These are phyloP conservation scores for Epichloe gansuensis DNA, from an alignment of 2,329 filamentous ascomycete genomes.

Conservation along the genomic window DNA sequence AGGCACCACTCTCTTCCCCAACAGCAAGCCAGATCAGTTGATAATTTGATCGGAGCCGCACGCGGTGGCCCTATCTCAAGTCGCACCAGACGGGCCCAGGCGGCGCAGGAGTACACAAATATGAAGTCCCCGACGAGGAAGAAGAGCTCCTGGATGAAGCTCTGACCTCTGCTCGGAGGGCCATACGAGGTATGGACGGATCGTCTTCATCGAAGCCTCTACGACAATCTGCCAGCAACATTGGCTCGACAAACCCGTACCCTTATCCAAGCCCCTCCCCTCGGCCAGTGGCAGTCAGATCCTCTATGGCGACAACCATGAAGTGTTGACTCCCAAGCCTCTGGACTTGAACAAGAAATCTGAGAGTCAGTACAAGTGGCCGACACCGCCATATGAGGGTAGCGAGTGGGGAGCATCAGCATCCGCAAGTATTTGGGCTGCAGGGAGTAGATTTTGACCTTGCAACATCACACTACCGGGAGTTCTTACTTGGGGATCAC, in stretches of 20 bases:
- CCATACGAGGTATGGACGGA: slow-evolving; percentile 58
- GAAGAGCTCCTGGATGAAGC: slow-evolving; percentile 91
- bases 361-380: slow-evolving; percentile 59
- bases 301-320: slow-evolving; percentile 56
- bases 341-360: slow-evolving; percentile 53
- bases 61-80: slow-evolving; percentile 58
- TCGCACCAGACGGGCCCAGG: slow-evolving; percentile 67
- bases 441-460: slow-evolving; percentile 48
- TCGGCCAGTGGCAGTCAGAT: slow-evolving; percentile 74
- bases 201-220: slow-evolving; percentile 27
- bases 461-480: neutral
- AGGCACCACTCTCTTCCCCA: slow-evolving; percentile 53
- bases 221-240: slow-evolving; percentile 52
- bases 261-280: slow-evolving; percentile 58
- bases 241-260: slow-evolving; percentile 36
- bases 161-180: slow-evolving; percentile 63
- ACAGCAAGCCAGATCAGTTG: slow-evolving; percentile 50
- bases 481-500: slow-evolving; percentile 4
- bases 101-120: slow-evolving; percentile 65
- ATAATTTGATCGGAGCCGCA: slow-evolving; percentile 47
- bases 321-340: slow-evolving; percentile 55
- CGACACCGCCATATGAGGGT: slow-evolving; percentile 90
- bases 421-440: slow-evolving; percentile 68
- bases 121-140: slow-evolving; percentile 92
- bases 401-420: slow-evolving; percentile 81